phyloP scores from a whole-genome alignment of 2,329 filamentous ascomycete genomes.

The Xylariaceae sp. region DNA sequence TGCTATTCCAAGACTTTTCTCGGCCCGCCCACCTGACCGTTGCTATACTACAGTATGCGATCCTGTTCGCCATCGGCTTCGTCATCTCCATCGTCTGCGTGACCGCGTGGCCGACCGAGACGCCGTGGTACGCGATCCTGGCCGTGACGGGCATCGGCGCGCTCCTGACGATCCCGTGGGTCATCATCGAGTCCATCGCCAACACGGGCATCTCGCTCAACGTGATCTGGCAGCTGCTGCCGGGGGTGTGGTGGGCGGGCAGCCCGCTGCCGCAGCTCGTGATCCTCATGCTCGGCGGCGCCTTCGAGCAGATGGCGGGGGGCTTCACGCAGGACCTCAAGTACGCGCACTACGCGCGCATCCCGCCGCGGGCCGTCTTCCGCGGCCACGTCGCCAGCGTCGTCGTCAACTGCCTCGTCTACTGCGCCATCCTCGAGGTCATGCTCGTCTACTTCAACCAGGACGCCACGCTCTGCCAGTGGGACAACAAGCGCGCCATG shows the following conservation, averaged over 20 bases:
- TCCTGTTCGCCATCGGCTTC: slow-evolving; percentile 25
- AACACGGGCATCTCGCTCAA: too few relatives aligned
- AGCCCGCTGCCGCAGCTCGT: too few relatives aligned
- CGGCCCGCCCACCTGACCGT: too few relatives aligned
- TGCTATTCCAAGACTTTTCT: too few relatives aligned
- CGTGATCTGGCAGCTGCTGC: too few relatives aligned
- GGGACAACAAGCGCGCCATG: slow-evolving; percentile 23
- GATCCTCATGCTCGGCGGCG: too few relatives aligned
- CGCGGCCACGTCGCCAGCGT: slow-evolving; percentile 36
- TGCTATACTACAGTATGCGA: too few relatives aligned
- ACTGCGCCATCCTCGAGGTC: slow-evolving; percentile 32
- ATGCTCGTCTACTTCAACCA: slow-evolving; percentile 27
- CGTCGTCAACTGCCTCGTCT: slow-evolving; percentile 32
- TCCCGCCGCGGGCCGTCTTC: slow-evolving; percentile 33
- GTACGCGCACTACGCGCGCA: slow-evolving; percentile 35
- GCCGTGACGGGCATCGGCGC: slow-evolving; percentile 29
- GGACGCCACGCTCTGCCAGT: slow-evolving; percentile 22
- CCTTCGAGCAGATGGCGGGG: too few relatives aligned
- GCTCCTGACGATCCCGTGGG: slow-evolving; percentile 35
- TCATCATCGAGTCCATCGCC: too few relatives aligned
- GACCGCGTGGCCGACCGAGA: slow-evolving; percentile 24
- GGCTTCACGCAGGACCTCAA: slow-evolving; percentile 34
- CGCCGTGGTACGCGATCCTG: slow-evolving; percentile 25
- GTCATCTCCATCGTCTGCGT: slow-evolving; percentile 27
- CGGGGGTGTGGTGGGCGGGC: too few relatives aligned